Percentiles rank a stretch among this genome's conserved stretches.
phyloP scores from a whole-genome alignment of 2,329 filamentous ascomycete species.

The Chaetomium sp. region DNA sequence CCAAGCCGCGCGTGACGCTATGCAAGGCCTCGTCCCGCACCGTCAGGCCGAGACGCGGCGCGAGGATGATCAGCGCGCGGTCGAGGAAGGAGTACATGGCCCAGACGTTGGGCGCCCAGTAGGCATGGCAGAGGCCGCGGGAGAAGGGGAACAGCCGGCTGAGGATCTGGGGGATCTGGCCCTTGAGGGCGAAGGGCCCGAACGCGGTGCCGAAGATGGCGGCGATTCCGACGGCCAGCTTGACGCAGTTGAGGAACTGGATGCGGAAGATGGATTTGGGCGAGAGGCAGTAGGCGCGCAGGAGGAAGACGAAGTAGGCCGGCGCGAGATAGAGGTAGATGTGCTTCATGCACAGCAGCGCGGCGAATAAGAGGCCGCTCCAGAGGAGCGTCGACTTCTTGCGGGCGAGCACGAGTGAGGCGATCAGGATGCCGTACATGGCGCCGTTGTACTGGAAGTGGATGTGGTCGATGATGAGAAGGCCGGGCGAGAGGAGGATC shows the following conservation, averaged over 20 bases:
- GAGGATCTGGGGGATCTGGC: conserved; percentile 77
- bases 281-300: conserved; percentile 84
- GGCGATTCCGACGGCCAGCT: conserved; percentile 68
- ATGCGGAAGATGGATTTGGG: conserved; percentile 69
- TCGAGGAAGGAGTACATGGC: conserved; percentile 92
- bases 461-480: conserved; percentile 96
- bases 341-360: conserved; percentile 88
- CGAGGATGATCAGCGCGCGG: conserved; percentile 74
- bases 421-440: conserved; percentile 83
- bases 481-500: conserved; percentile 81
- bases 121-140: conserved; percentile 88
- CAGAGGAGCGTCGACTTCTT: conserved; percentile 66
- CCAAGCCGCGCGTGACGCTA: conserved; percentile 86
- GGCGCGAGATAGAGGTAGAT: conserved; percentile 96
- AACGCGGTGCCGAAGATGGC: conserved; percentile 74
- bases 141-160: conserved; percentile 89
- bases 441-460: conserved; percentile 99
- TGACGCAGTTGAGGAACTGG: conserved; percentile 70
- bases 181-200: conserved; percentile 76
- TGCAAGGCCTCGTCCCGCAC: conserved; percentile 70
- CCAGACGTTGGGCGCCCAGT: conserved; percentile 98
- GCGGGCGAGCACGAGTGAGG: conserved; percentile 78
- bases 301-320: conserved; percentile 88
- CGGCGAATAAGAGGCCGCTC: conserved; percentile 78
- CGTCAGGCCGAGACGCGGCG: conserved; percentile 69